Percentiles rank a stretch among this genome's conserved stretches.
Evolutionary conservation across 2,329 filamentous ascomycete species (phyloP).

Genomic region (Verticillium albo-atrum): DNA sequence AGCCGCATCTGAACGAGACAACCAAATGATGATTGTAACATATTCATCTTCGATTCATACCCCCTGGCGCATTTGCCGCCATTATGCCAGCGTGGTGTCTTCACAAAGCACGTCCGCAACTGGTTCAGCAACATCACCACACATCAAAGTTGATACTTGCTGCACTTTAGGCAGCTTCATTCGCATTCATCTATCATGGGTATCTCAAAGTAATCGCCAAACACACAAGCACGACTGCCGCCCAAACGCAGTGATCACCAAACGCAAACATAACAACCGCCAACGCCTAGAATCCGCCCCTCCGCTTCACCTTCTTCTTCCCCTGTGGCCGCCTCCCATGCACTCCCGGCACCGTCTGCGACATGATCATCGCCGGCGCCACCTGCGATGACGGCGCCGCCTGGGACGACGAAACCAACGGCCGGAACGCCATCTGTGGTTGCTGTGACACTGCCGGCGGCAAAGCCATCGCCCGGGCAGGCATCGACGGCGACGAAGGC

Average conservation of each 20-base stretch:
- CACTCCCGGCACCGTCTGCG: conserved; percentile 38
- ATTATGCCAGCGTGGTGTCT: too few relatives aligned
- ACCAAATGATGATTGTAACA: too few relatives aligned
- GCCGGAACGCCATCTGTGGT: conserved; percentile 3
- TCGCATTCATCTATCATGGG: not conserved
- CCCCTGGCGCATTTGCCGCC: too few relatives aligned
- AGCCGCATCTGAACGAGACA: too few relatives aligned
- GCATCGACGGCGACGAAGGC: conserved; percentile 6
- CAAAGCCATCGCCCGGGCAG: not conserved
- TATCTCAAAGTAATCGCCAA: not conserved
- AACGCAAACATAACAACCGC: not conserved
- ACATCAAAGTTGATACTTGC: not conserved
- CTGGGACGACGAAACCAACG: conserved; percentile 14
- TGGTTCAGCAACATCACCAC: too few relatives aligned
- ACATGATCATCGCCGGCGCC: conserved; percentile 27
- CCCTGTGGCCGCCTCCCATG: conserved; percentile 37
- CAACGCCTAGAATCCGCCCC: conserved; percentile 21
- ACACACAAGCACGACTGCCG: too few relatives aligned
- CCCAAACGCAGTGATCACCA: too few relatives aligned
- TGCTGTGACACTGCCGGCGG: conserved; percentile 7
- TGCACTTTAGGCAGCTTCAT: not conserved
- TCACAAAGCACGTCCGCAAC: too few relatives aligned
- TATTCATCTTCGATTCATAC: too few relatives aligned
- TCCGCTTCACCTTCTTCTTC: conserved; percentile 39
- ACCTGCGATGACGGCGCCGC: conserved; percentile 28